phyloP scores from a whole-genome alignment of 1,284 basidiomycete species.

The Singerocomus rubriflavus region DNA sequence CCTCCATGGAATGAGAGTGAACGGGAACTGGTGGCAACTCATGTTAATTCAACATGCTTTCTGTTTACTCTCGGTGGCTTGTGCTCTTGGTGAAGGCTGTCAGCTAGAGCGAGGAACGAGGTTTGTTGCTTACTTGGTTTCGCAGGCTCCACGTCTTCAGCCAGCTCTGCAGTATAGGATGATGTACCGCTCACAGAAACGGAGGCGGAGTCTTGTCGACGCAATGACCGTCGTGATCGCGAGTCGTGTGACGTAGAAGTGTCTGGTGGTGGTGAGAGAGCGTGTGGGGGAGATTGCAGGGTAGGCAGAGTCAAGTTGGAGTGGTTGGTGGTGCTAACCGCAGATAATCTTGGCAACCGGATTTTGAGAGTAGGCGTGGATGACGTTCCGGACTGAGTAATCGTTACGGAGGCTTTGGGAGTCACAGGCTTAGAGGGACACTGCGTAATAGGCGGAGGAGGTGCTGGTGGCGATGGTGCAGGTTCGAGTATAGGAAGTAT shows the following conservation, averaged over 20 bases:
- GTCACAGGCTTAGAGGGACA: slow-evolving; percentile 26
- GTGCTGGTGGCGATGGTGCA: slow-evolving; percentile 4
- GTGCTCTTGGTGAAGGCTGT: slow-evolving; percentile 18
- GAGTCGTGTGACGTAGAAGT: slow-evolving; percentile 22
- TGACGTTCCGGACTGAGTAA: slow-evolving; percentile 33
- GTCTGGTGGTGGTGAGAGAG: slow-evolving; percentile 27
- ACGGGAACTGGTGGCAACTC: neutral
- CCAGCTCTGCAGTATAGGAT: slow-evolving; percentile 30
- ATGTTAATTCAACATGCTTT: slow-evolving; percentile 21
- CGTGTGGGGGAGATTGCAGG: slow-evolving; percentile 23
- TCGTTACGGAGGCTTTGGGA: slow-evolving; percentile 35
- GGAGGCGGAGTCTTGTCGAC: slow-evolving; percentile 31
- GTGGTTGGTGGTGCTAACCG: slow-evolving; percentile 29
- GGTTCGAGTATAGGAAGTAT: slow-evolving; percentile 20
- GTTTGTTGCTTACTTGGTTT: slow-evolving; percentile 29
- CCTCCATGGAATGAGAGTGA: slow-evolving; percentile 4
- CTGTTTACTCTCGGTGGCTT: slow-evolving; percentile 27
- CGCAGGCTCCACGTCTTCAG: slow-evolving; percentile 26
- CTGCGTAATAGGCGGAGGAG: slow-evolving; percentile 13
- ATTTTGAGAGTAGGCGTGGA: slow-evolving; percentile 36
- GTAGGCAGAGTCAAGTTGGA: slow-evolving; percentile 18
- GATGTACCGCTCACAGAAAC: slow-evolving; percentile 33
- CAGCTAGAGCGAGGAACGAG: neutral
- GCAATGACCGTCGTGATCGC: slow-evolving; percentile 28
- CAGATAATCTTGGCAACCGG: slow-evolving; percentile 31